These are phyloP conservation scores for Chlorella sp. DNA, from an alignment of 139 green algal genomes.

Conservation along the genomic window DNA sequence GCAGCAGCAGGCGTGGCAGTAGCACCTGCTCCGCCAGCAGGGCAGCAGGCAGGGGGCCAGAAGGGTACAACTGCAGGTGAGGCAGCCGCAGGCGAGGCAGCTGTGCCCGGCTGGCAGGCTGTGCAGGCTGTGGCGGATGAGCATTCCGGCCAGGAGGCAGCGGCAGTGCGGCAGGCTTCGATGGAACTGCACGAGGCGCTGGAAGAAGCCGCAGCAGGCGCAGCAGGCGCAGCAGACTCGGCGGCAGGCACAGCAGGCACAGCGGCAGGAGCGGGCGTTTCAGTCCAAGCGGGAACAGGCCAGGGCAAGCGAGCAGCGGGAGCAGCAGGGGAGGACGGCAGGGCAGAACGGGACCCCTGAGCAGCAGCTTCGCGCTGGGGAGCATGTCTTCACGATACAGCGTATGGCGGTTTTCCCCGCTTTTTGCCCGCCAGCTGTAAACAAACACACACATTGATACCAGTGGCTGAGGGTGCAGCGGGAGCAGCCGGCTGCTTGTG, in stretches of 20 bases:
- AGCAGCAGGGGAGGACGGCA: no score
- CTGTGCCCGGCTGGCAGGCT: not conserved
- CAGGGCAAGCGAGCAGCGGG: no score
- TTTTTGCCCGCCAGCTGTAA: no score
- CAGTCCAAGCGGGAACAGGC: no score
- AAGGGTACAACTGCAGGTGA: not conserved
- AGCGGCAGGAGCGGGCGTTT: no score
- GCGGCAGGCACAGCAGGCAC: not conserved
- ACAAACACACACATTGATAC: no score
- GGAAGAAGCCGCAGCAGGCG: not conserved
- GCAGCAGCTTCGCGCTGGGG: no score
- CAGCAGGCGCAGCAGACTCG: not conserved
- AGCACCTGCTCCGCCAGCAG: not conserved
- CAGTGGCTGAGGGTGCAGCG: no score
- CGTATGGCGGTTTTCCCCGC: no score
- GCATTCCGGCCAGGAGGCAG: conserved; percentile 12
- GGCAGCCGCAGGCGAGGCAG: not conserved
- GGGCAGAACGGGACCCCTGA: no score
- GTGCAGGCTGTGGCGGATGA: not conserved
- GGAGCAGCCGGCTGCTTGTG: no score
- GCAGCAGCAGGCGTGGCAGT: not conserved
- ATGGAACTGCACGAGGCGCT: not conserved
- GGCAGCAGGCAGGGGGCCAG: not conserved
- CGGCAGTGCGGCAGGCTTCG: not conserved
- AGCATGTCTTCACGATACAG: no score